These are phyloP conservation scores for Peronospora farinosa DNA, from an alignment of 352 stramenopile genomes.

Conservation along the genomic window DNA sequence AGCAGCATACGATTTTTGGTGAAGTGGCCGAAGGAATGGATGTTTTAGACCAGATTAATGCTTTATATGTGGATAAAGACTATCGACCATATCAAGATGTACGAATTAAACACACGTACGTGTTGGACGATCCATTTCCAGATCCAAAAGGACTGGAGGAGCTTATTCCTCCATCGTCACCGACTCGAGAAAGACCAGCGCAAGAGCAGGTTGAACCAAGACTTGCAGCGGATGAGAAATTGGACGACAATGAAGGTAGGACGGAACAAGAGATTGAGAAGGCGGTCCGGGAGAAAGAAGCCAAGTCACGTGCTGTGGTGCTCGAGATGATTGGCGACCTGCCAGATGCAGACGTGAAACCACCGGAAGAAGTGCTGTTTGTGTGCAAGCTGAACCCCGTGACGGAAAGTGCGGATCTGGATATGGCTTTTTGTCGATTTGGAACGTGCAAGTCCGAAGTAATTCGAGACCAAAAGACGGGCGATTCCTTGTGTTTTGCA, in stretches of 20 bases:
- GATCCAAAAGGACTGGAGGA: conserved; percentile 56
- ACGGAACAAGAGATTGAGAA: conserved; percentile 88
- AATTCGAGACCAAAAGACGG: conserved; percentile 96
- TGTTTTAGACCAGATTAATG: conserved; percentile 91
- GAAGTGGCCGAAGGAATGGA: conserved; percentile 92
- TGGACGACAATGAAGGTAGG: conserved; percentile 66
- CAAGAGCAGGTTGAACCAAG: conserved; percentile 89
- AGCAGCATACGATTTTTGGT: conserved; percentile 89
- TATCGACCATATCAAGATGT: conserved; percentile 95
- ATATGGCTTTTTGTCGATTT: conserved; percentile 93
- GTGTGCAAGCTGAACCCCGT: conserved; percentile 95
- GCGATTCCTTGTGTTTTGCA: conserved; percentile 96
- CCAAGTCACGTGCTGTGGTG: conserved; percentile 93
- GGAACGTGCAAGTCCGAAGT: conserved; percentile 89
- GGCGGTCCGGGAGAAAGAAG: conserved; percentile 85
- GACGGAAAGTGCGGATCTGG: conserved; percentile 90
- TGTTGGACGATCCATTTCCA: conserved; percentile 82
- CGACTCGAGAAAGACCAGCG: conserved; percentile 77
- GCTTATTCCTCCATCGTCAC: conserved; percentile 76
- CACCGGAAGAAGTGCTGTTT: conserved; percentile 98
- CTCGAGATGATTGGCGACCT: conserved; percentile 99
- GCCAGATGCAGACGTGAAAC: conserved; percentile 94
- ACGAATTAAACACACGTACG: conserved; percentile 90
- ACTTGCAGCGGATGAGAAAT: conserved; percentile 85
- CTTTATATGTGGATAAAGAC: conserved; percentile 93